Evolutionary conservation across 345 rosid genomes (phyloP).

Genomic region (Bretschneidera sinensis): DNA sequence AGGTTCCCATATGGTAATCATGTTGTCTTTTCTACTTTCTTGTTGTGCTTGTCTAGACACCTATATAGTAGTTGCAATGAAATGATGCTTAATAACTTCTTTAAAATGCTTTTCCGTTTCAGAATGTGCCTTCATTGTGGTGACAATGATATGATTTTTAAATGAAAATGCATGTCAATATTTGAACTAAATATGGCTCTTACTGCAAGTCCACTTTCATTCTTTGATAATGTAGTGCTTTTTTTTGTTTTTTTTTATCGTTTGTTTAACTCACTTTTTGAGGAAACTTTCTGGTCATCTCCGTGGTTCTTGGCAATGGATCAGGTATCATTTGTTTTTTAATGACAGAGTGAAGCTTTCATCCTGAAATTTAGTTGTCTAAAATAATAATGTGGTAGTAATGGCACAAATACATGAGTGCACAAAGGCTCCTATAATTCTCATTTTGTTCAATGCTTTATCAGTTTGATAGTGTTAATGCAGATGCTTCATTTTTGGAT

Average conservation of each 20-base stretch:
- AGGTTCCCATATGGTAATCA: no score
- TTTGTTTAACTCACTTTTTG: not conserved
- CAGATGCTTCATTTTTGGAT: constrained; percentile 99
- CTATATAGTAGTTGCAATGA: no score
- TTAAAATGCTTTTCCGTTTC: no score
- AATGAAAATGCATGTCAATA: no score
- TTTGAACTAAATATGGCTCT: no score
- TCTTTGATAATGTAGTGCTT: not conserved
- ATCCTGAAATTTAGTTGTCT: not conserved
- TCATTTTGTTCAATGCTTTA: constrained; percentile 20
- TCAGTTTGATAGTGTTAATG: constrained; percentile 31
- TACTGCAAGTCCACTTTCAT: not conserved
- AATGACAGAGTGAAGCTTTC: not conserved
- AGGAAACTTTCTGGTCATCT: not conserved
- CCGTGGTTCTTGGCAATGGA: no score
- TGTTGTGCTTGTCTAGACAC: no score
- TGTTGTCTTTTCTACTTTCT: no score
- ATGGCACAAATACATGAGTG: not conserved
- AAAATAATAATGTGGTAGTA: not conserved
- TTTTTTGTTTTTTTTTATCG: no score
- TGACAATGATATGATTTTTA: no score
- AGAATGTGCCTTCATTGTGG: no score
- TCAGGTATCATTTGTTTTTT: not conserved
- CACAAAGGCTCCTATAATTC: constrained; percentile 1
- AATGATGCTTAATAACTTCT: no score